Percentiles rank a stretch among this genome's conserved stretches.
Evolutionary conservation across 805 yeast genomes (phyloP).

Genomic region (Metschnikowia cerradonensis): DNA sequence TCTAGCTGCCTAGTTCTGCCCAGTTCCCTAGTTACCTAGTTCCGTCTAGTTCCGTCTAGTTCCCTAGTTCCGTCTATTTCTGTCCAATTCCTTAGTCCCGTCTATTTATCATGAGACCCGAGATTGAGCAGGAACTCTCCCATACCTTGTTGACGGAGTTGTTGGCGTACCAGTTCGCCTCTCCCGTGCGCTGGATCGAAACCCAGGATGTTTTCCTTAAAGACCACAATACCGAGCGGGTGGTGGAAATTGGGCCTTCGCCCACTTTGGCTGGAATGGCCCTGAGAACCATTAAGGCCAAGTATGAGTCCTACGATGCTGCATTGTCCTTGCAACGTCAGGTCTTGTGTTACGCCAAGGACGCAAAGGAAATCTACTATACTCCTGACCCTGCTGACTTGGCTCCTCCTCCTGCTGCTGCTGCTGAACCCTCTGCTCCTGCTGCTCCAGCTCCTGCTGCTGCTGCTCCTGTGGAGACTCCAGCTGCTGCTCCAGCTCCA

Average conservation of each 20-base stretch:
- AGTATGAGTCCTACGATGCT: slow-evolving; percentile 96
- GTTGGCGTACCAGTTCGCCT: slow-evolving; percentile 97
- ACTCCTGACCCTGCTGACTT: slow-evolving; percentile 72
- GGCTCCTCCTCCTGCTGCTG: slow-evolving; percentile 26
- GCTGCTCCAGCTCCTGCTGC: slow-evolving; percentile 48
- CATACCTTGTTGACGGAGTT: slow-evolving; percentile 92
- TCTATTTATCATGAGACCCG: slow-evolving; percentile 64
- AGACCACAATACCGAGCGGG: slow-evolving; percentile 92
- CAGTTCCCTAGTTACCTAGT: no score
- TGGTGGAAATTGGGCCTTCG: slow-evolving; percentile 98
- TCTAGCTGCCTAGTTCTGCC: no score
- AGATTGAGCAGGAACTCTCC: slow-evolving; percentile 95
- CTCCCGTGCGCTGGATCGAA: slow-evolving; percentile 99
- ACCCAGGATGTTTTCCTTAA: slow-evolving; percentile 96
- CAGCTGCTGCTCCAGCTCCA: slow-evolving; percentile 63
- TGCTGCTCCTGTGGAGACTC: slow-evolving; percentile 57
- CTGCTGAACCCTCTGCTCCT: slow-evolving; percentile 48
- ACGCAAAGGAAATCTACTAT: slow-evolving; percentile 93
- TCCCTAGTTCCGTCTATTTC: no score
- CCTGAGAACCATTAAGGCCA: slow-evolving; percentile 87
- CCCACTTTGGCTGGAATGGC: slow-evolving; percentile 99
- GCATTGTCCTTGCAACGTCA: slow-evolving; percentile 92
- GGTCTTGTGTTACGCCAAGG: slow-evolving; percentile 92
- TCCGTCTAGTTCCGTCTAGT: no score
- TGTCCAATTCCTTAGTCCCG: no score